These are phyloP conservation scores for Dictyophora rubrovolvata DNA, from an alignment of 768 basidiomycete species.

Conservation along the genomic window DNA sequence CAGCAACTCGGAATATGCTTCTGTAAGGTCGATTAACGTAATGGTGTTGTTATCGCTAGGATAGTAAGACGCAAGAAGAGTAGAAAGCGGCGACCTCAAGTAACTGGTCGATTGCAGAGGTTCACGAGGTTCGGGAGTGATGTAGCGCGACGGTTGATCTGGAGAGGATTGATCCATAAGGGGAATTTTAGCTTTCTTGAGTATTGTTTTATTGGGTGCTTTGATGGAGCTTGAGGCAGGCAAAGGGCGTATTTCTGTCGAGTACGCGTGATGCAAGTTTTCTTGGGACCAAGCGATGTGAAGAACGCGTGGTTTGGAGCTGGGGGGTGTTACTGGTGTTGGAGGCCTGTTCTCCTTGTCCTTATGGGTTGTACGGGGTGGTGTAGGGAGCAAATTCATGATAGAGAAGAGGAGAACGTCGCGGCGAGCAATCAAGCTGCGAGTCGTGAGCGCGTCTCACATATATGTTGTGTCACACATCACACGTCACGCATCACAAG, in stretches of 20 bases:
- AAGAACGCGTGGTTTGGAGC: slow-evolving; percentile 16
- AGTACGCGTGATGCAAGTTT: slow-evolving; percentile 33
- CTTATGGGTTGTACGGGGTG: slow-evolving; percentile 45
- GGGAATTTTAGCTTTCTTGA: slow-evolving; percentile 42
- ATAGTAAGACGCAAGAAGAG: slow-evolving; percentile 34
- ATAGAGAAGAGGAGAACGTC: not conserved
- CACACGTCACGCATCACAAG: not conserved
- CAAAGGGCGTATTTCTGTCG: slow-evolving; percentile 5
- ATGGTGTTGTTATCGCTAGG: slow-evolving; percentile 21
- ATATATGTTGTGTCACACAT: not conserved
- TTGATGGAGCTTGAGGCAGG: slow-evolving; percentile 21
- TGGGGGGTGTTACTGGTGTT: slow-evolving; percentile 7
- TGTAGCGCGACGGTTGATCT: slow-evolving; percentile 42
- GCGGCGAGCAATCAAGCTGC: not conserved
- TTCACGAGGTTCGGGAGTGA: slow-evolving; percentile 68
- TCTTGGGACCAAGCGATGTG: slow-evolving; percentile 45
- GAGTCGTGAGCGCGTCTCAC: not conserved
- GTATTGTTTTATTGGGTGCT: slow-evolving; percentile 53
- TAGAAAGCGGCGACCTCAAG: slow-evolving; percentile 52
- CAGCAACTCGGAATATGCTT: slow-evolving; percentile 63
- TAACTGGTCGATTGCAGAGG: slow-evolving; percentile 56
- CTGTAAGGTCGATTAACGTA: slow-evolving; percentile 49
- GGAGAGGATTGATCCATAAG: slow-evolving; percentile 28
- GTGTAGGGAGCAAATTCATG: slow-evolving; percentile 45
- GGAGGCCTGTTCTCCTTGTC: slow-evolving; percentile 43